These are phyloP conservation scores for Cucumis hystrix DNA, from an alignment of 306 rosid species.

Conservation along the genomic window DNA sequence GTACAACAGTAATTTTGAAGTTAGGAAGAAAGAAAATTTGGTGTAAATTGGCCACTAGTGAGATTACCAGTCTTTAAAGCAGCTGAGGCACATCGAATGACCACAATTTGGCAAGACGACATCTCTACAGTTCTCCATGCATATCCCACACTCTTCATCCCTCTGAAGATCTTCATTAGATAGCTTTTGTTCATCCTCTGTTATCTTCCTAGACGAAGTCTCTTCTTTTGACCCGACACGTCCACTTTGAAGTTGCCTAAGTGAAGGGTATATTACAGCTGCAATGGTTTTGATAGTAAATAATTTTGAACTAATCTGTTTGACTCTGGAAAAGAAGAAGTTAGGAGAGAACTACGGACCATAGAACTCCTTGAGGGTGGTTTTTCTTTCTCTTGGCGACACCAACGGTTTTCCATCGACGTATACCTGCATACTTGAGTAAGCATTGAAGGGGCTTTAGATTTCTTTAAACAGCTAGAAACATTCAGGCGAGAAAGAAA, in stretches of 20 bases:
- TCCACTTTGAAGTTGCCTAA: constrained; percentile 52
- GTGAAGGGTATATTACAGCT: constrained; percentile 68
- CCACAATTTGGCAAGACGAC: constrained; percentile 68
- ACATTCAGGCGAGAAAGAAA: background rate
- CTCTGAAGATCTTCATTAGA: constrained; percentile 22
- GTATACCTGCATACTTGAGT: constrained; percentile 32
- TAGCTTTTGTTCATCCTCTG: constrained; percentile 12
- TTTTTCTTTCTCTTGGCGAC: constrained; percentile 51
- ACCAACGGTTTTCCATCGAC: constrained; percentile 50
- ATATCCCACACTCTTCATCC: constrained; percentile 70
- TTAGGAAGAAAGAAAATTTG: background rate
- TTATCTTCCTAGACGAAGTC: constrained; percentile 16
- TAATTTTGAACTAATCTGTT: background rate
- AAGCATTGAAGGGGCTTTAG: background rate
- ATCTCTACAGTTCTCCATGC: constrained; percentile 52
- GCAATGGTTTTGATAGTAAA: constrained; percentile 18
- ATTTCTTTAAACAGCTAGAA: background rate
- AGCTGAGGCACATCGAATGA: constrained; percentile 53
- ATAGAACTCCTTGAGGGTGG: constrained; percentile 52
- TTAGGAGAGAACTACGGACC: constrained; percentile 21
- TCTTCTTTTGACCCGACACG: constrained; percentile 21
- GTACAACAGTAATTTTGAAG: background rate
- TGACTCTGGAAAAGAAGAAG: background rate
- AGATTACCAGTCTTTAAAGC: constrained; percentile 61
- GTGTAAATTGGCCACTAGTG: background rate